Evolutionary conservation across 139 green algal genomes (phyloP).

Genomic region (Micromonas pusilla): DNA sequence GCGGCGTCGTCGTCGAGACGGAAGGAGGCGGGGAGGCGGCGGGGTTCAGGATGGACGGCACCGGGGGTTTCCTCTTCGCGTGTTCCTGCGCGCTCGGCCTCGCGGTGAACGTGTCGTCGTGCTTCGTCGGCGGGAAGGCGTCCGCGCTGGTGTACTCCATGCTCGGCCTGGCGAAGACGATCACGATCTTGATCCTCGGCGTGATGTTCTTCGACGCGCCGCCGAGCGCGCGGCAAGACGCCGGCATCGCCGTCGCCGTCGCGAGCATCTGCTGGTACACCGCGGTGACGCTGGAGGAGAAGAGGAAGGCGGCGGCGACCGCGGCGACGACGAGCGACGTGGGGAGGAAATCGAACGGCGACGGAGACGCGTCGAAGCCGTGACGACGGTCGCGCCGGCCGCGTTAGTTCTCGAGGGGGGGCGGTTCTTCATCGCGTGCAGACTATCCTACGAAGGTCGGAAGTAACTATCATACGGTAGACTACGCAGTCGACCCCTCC

Average conservation of each 20-base stretch:
- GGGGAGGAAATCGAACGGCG: too few species aligned
- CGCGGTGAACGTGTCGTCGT: slow-evolving; percentile 17
- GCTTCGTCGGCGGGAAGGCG: slow-evolving; percentile 8
- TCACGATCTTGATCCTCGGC: slow-evolving; percentile 19
- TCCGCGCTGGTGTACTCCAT: slow-evolving; percentile 12
- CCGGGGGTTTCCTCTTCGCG: background rate
- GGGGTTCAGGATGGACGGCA: background rate
- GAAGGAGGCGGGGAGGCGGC: too few species aligned
- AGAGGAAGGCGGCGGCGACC: too few species aligned
- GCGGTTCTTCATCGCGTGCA: too few species aligned
- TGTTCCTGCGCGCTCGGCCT: background rate
- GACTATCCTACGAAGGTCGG: too few species aligned
- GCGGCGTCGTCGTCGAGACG: too few species aligned
- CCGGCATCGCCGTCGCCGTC: background rate
- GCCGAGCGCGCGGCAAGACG: background rate
- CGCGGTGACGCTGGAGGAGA: background rate
- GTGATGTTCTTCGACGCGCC: slow-evolving; percentile 19
- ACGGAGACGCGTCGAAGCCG: too few species aligned
- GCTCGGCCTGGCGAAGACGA: slow-evolving; percentile 20
- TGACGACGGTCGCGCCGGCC: too few species aligned
- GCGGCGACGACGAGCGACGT: too few species aligned
- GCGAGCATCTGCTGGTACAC: background rate
- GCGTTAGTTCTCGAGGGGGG: too few species aligned
- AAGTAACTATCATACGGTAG: too few species aligned
- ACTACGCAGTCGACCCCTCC: too few species aligned